phyloP scores from a whole-genome alignment of 2,329 filamentous ascomycete genomes.

The Ascochyta lentis region DNA sequence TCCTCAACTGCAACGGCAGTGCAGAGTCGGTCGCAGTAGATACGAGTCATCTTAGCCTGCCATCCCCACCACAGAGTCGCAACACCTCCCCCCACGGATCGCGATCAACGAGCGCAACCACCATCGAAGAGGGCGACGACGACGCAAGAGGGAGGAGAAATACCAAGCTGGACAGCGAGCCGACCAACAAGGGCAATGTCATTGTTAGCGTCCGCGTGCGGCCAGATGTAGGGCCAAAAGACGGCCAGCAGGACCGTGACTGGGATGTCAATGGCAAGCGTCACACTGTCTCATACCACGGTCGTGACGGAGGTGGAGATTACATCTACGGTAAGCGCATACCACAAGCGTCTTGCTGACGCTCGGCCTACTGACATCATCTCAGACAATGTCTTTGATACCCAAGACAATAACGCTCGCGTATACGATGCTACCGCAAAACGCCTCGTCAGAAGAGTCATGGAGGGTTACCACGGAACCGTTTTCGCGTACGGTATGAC shows the following conservation, averaged over 20 bases:
- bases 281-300: conserved; percentile 80
- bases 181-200: conserved; percentile 75
- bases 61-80: conserved; percentile 85
- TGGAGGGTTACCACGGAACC: conserved; percentile 98
- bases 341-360: conserved; percentile 21
- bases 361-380: conserved; percentile 20
- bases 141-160: conserved; percentile 57
- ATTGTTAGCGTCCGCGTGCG: conserved; percentile 93
- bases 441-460: conserved; percentile 90
- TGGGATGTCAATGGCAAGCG: conserved; percentile 91
- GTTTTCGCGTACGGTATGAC: conserved; percentile 99
- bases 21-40: conserved; percentile 78
- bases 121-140: conserved; percentile 81
- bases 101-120: conserved; percentile 85
- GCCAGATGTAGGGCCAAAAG: conserved; percentile 74
- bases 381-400: conserved; percentile 93
- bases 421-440: conserved; percentile 96
- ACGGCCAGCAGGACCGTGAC: conserved; percentile 74
- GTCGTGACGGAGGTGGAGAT: conserved; percentile 85
- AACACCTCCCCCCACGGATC: conserved; percentile 93
- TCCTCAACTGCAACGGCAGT: conserved; percentile 80
- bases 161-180: conserved; percentile 37
- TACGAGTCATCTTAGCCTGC: conserved; percentile 71
- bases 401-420: conserved; percentile 89
- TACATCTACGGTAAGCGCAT: conserved; percentile 81